phyloP scores from a whole-genome alignment of 164 flowering plant species.

The Piper longum region DNA sequence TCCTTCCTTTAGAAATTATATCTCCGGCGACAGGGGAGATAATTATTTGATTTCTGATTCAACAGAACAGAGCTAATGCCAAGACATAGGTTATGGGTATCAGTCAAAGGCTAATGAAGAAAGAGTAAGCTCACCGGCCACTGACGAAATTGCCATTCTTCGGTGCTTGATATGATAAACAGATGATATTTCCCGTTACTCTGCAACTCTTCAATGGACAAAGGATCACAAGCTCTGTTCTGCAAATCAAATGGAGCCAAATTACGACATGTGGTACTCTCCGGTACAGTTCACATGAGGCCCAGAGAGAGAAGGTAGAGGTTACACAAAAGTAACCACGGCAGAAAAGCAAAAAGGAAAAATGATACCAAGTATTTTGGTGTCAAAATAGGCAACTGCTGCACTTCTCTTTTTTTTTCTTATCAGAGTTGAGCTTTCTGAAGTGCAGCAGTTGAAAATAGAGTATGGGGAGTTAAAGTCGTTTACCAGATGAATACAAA shows the following conservation, averaged over 20 bases:
- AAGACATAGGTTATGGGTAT: background rate
- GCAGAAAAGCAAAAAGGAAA: background rate
- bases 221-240: slow-evolving; percentile 1
- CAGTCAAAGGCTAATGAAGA: slow-evolving; percentile 2
- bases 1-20: too few species aligned
- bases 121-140: slow-evolving; percentile 2
- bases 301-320: background rate
- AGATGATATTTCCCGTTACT: background rate
- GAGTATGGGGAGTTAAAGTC: background rate
- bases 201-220: background rate
- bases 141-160: background rate
- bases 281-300: slow-evolving; percentile 2
- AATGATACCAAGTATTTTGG: too few species aligned
- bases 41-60: too few species aligned
- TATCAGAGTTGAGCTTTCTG: background rate
- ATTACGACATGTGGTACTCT: slow-evolving; percentile 3
- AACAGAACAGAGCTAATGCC: background rate
- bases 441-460: too few species aligned
- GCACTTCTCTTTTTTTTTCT: background rate
- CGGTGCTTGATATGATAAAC: background rate
- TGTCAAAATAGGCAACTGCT: background rate
- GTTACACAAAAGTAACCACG: background rate
- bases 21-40: too few species aligned
- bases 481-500: background rate
- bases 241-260: slow-evolving; percentile 2